These are phyloP conservation scores for Aechmea fasciata DNA, from an alignment of 176 grass and related monocot species.

Conservation along the genomic window DNA sequence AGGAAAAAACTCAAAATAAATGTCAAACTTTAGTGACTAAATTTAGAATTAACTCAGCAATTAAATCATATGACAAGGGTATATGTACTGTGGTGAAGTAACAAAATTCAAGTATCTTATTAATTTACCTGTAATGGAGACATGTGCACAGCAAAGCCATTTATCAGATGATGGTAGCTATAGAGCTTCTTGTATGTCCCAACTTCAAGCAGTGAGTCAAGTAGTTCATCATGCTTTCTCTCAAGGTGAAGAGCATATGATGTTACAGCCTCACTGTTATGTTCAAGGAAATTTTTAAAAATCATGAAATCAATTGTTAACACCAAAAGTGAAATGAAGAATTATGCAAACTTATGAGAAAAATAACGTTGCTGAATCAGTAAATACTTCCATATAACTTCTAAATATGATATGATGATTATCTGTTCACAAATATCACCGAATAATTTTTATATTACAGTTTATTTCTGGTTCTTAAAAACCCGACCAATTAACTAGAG, in stretches of 20 bases:
- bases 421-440: neutral
- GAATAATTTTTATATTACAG: neutral
- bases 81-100: neutral
- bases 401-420: neutral
- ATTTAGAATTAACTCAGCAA: conserved; percentile 12
- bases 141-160: conserved; percentile 96
- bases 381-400: neutral
- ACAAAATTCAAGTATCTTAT: neutral
- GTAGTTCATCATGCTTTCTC: conserved; percentile 69
- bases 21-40: neutral
- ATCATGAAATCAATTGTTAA: conserved; percentile 4
- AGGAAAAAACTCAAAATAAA: too few species aligned
- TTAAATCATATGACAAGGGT: conserved; percentile 1
- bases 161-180: conserved; percentile 88
- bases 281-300: conserved; percentile 2
- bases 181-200: conserved; percentile 91
- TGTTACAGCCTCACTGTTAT: conserved; percentile 65
- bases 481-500: neutral
- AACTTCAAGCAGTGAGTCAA: conserved; percentile 75
- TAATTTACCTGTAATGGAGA: conserved; percentile 65
- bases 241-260: conserved; percentile 76
- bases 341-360: neutral
- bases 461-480: neutral
- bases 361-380: neutral
- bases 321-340: neutral